Conservation (phyloP, 2,329 filamentous ascomycete genomes). For the Cladobotryum mycophilum region DNA sequence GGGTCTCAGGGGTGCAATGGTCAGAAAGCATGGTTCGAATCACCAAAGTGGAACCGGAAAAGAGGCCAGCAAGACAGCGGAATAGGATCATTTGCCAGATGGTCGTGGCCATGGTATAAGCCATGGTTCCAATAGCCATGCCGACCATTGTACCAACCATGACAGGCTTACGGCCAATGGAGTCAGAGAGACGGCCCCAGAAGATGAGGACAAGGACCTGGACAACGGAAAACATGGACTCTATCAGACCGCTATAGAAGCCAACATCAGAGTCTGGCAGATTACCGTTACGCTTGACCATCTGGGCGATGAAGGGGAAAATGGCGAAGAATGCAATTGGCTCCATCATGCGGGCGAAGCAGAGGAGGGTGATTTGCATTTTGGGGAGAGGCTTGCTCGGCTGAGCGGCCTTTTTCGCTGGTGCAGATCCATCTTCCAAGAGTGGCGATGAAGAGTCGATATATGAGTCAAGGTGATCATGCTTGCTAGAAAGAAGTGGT, state of each 20-base stretch:
- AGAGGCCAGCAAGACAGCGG: constrained; percentile 64
- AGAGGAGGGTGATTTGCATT: constrained; percentile 64
- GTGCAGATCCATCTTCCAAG: constrained; percentile 4
- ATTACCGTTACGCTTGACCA: constrained; percentile 62
- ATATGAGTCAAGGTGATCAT: too few species aligned
- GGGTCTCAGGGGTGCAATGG: constrained; percentile 61
- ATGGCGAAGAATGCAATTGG: constrained; percentile 80
- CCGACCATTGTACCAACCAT: constrained; percentile 62
- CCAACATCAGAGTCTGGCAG: constrained; percentile 62
- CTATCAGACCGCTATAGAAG: constrained; percentile 73
- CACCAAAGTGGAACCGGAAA: constrained; percentile 67
- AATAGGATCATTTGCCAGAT: constrained; percentile 72
- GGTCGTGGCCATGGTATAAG: constrained; percentile 62
- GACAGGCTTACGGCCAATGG: constrained; percentile 64
- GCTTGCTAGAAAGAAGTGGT: constrained; percentile 1
- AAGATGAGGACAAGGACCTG: constrained; percentile 73
- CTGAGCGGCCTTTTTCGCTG: background rate
- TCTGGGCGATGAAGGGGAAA: constrained; percentile 73
- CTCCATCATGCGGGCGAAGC: constrained; percentile 66
- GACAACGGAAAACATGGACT: constrained; percentile 65
- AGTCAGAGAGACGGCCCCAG: constrained; percentile 61
- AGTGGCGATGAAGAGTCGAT: background rate
- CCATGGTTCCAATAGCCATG: constrained; percentile 50
- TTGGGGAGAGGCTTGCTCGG: constrained; percentile 45
- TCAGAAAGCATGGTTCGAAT: constrained; percentile 74